phyloP scores from a whole-genome alignment of 1,139 yeast genomes.

The Pichia sp. region DNA sequence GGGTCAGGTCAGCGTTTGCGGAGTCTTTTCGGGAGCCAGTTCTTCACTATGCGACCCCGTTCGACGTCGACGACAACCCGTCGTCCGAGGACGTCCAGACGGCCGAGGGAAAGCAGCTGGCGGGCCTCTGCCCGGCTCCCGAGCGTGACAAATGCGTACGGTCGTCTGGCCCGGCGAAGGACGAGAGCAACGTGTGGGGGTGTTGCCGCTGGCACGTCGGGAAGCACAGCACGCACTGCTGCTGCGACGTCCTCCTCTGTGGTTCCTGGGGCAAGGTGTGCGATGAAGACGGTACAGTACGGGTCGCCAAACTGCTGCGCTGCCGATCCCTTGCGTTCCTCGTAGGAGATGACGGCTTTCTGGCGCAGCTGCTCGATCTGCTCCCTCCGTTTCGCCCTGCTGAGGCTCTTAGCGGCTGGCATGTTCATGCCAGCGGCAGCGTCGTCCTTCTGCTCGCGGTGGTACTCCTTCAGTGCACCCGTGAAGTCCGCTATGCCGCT shows the following conservation, averaged over 20 bases:
- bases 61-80: conserved; percentile 77
- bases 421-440: neutral
- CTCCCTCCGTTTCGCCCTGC: neutral
- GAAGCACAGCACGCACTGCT: neutral
- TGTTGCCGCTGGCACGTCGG: neutral
- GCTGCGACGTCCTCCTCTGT: conserved; percentile 65
- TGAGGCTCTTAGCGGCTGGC: neutral
- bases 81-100: conserved; percentile 29
- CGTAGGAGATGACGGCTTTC: conserved; percentile 7
- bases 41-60: conserved; percentile 68
- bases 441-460: neutral
- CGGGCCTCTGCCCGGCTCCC: conserved; percentile 41
- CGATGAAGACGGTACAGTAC: conserved; percentile 70
- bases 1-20: conserved; percentile 27
- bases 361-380: conserved; percentile 2
- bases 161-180: neutral
- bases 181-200: neutral
- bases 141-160: conserved; percentile 42
- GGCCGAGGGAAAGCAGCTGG: conserved; percentile 1
- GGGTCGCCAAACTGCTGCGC: conserved; percentile 55
- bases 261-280: conserved; percentile 30
- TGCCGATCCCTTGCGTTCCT: neutral
- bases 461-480: neutral
- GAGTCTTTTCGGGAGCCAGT: conserved; percentile 75
- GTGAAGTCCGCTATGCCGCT: conserved; percentile 3